Evolutionary conservation across 2,329 filamentous ascomycete genomes (phyloP).

Genomic region (Anthostomella pinea): DNA sequence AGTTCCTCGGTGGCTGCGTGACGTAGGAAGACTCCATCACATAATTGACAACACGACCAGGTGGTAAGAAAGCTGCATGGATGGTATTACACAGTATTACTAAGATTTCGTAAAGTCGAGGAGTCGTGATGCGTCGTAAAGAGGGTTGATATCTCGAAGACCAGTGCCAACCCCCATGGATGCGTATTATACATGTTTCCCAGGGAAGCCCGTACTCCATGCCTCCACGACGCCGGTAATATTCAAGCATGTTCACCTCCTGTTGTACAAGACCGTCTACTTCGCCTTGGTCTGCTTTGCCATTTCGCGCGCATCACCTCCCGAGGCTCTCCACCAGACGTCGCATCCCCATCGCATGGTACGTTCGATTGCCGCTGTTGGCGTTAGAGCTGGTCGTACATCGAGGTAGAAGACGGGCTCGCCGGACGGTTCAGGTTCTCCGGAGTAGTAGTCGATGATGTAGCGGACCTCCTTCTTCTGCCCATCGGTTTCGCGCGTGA

Average conservation of each 20-base stretch:
- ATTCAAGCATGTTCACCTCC: too few relatives aligned
- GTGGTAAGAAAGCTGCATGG: neutral
- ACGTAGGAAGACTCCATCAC: too few relatives aligned
- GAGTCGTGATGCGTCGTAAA: constrained; percentile 17
- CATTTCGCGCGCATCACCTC: constrained; percentile 60
- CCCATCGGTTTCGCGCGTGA: constrained; percentile 69
- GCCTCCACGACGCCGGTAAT: constrained; percentile 1
- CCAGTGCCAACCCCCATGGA: constrained; percentile 1
- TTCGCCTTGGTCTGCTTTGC: too few relatives aligned
- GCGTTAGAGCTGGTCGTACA: constrained; percentile 84
- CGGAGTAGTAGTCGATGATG: constrained; percentile 95
- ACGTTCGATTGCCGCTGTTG: constrained; percentile 75
- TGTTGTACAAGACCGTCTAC: too few relatives aligned
- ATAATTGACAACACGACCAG: too few relatives aligned
- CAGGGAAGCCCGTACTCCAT: constrained; percentile 9
- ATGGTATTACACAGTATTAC: constrained; percentile 13
- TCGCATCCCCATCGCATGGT: constrained; percentile 87
- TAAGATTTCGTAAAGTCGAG: constrained; percentile 5
- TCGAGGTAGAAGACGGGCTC: constrained; percentile 96
- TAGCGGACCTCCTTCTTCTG: constrained; percentile 78
- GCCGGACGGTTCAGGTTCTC: constrained; percentile 74
- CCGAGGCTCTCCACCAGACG: constrained; percentile 87
- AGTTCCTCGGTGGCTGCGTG: too few relatives aligned
- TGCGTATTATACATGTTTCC: constrained; percentile 9
- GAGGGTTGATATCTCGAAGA: constrained; percentile 2